Percentiles rank a stretch among this genome's conserved stretches.
These are phyloP conservation scores for Dendrocalamus sinicus DNA, from an alignment of 176 grass and related monocot species.

Conservation along the genomic window DNA sequence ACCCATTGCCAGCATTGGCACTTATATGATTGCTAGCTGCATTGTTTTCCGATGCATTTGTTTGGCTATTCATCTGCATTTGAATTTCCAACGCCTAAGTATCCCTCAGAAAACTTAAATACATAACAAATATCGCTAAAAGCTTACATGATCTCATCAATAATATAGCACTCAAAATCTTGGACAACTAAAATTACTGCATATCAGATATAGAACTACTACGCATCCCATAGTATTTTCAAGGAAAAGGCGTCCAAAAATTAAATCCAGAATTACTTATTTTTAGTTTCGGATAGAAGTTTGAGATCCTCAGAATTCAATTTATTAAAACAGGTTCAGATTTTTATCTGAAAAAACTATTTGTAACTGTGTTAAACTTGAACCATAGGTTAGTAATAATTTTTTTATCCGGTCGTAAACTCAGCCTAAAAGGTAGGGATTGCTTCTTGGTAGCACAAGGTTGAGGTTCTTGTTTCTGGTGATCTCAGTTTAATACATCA, in stretches of 20 bases:
- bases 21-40: constrained; percentile 80
- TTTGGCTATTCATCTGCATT: constrained; percentile 70
- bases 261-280: no score
- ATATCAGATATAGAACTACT: neutral
- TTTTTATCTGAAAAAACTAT: no score
- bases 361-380: no score
- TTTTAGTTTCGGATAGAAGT: no score
- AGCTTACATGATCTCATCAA: neutral
- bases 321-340: no score
- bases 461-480: no score
- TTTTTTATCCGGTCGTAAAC: no score
- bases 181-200: neutral
- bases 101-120: constrained; percentile 27
- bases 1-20: constrained; percentile 61
- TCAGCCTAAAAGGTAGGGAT: no score
- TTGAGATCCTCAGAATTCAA: no score
- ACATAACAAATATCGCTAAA: constrained; percentile 21
- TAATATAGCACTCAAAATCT: neutral
- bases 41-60: constrained; percentile 77
- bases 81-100: constrained; percentile 27
- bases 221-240: neutral
- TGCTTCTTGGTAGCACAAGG: no score
- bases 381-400: no score
- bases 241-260: neutral
- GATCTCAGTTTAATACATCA: no score